A percentile compares a stretch with the other conserved stretches of the same genome.
Evolutionary conservation across 805 yeast genomes (phyloP).

Genomic region (Danielia reshetovae): DNA sequence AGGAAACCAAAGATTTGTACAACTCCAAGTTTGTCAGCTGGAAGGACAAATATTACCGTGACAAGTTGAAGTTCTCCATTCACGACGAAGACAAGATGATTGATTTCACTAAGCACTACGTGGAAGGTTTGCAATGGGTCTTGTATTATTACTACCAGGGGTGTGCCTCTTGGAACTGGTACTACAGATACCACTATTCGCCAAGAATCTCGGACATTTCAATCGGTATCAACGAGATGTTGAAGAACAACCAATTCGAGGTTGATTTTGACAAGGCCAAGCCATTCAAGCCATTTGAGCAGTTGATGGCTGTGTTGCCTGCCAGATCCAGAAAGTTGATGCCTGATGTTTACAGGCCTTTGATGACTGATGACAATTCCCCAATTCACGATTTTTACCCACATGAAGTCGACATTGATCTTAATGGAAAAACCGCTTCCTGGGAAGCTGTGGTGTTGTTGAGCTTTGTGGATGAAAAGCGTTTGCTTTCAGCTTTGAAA

Average conservation of each 20-base stretch:
- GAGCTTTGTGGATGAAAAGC: slow-evolving; percentile 82
- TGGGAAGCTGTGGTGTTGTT: slow-evolving; percentile 98
- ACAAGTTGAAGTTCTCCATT: slow-evolving; percentile 70
- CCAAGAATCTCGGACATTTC: slow-evolving; percentile 89
- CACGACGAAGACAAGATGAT: slow-evolving; percentile 55
- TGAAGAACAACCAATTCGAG: slow-evolving; percentile 22
- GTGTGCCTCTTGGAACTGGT: slow-evolving; percentile 96
- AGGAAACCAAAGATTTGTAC: slow-evolving; percentile 55
- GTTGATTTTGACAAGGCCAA: slow-evolving; percentile 62
- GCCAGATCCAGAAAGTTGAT: slow-evolving; percentile 80
- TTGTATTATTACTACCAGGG: slow-evolving; percentile 86
- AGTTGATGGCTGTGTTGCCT: slow-evolving; percentile 95
- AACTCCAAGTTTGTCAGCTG: slow-evolving; percentile 71
- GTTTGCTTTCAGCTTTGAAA: slow-evolving; percentile 67
- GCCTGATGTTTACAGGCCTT: slow-evolving; percentile 70
- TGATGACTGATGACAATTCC: slow-evolving; percentile 83
- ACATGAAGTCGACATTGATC: slow-evolving; percentile 76
- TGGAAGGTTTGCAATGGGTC: slow-evolving; percentile 98
- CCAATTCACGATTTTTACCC: slow-evolving; percentile 93
- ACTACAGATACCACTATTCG: slow-evolving; percentile 81
- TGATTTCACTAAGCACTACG: slow-evolving; percentile 72
- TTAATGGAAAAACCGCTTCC: slow-evolving; percentile 91
- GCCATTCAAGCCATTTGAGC: slow-evolving; percentile 93
- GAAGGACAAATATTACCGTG: slow-evolving; percentile 82
- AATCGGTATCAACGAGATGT: slow-evolving; percentile 60